Conservation (phyloP, 768 basidiomycete genomes). For the Suillus ampliporus region DNA sequence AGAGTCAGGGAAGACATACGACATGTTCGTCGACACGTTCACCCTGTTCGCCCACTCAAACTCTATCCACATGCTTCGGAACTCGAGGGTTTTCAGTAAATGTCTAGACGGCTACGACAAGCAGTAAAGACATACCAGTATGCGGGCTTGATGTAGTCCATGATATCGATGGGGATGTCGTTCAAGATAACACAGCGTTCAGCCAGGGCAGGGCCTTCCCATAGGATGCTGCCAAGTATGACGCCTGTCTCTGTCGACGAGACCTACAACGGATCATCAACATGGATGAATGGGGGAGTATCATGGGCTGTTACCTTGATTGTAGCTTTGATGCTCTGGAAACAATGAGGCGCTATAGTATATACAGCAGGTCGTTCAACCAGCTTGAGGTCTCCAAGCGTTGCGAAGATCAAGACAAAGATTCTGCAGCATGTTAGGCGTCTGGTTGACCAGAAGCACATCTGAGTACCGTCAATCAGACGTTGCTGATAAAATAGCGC, state of each 20-base stretch:
- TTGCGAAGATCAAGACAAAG: conserved; percentile 51
- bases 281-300: not conserved
- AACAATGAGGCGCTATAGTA: conserved; percentile 95
- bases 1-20: conserved; percentile 56
- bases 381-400: conserved; percentile 94
- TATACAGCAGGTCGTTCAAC: conserved; percentile 96
- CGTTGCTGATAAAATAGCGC: no score
- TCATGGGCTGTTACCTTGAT: conserved; percentile 67
- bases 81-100: not conserved
- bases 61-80: conserved; percentile 97
- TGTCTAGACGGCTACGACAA: not conserved
- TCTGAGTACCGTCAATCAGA: no score
- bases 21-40: conserved; percentile 84
- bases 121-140: conserved; percentile 75
- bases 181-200: no score
- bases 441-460: no score
- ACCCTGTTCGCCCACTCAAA: conserved; percentile 99
- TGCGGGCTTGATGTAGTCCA: conserved; percentile 50
- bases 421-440: no score
- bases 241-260: conserved; percentile 87
- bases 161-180: no score
- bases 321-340: conserved; percentile 99
- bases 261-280: conserved; percentile 46
- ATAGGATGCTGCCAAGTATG: no score
- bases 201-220: no score